Evolutionary conservation across 768 basidiomycete genomes (phyloP).

Genomic region (Serendipita sp.): DNA sequence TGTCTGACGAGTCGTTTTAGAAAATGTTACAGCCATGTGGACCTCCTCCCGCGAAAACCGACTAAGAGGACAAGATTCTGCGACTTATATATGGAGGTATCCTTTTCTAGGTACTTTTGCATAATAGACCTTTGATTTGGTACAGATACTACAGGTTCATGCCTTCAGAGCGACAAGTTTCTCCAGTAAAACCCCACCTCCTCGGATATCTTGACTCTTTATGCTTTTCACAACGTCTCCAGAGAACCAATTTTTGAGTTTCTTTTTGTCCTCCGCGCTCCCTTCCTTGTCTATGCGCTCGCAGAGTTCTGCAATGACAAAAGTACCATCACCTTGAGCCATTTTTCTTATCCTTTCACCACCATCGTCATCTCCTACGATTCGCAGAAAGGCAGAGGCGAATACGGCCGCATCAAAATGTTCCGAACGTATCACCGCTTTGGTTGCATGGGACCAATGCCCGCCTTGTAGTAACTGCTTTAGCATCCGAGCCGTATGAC

Average conservation of each 20-base stretch:
- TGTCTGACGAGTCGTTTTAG: slow-evolving; percentile 26
- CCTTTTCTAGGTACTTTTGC: background rate
- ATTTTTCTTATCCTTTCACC: slow-evolving; percentile 30
- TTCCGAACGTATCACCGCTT: slow-evolving; percentile 34
- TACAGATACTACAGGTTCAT: background rate
- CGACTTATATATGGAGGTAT: background rate
- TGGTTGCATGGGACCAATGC: slow-evolving; percentile 55
- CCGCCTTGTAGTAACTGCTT: slow-evolving; percentile 85
- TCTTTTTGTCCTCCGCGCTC: slow-evolving; percentile 25
- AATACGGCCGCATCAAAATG: slow-evolving; percentile 45
- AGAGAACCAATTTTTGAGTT: slow-evolving; percentile 44
- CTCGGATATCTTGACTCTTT: slow-evolving; percentile 44
- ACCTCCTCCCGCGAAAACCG: slow-evolving; percentile 79
- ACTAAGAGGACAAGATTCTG: slow-evolving; percentile 17
- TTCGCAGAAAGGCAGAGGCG: slow-evolving; percentile 38
- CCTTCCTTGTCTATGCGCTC: slow-evolving; percentile 31
- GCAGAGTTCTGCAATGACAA: slow-evolving; percentile 59
- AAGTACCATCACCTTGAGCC: slow-evolving; percentile 48
- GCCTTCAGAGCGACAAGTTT: slow-evolving; percentile 15
- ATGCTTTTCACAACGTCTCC: slow-evolving; percentile 31
- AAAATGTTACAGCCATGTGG: slow-evolving; percentile 92
- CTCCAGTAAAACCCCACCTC: slow-evolving; percentile 52
- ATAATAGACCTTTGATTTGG: background rate
- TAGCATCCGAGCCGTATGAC: slow-evolving; percentile 71
- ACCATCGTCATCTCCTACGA: slow-evolving; percentile 31